Evolutionary conservation across 2,329 filamentous ascomycete genomes (phyloP), one percentile per base, ranked within the genome.

Genomic region (Fusarium lyarnte): DNA sequence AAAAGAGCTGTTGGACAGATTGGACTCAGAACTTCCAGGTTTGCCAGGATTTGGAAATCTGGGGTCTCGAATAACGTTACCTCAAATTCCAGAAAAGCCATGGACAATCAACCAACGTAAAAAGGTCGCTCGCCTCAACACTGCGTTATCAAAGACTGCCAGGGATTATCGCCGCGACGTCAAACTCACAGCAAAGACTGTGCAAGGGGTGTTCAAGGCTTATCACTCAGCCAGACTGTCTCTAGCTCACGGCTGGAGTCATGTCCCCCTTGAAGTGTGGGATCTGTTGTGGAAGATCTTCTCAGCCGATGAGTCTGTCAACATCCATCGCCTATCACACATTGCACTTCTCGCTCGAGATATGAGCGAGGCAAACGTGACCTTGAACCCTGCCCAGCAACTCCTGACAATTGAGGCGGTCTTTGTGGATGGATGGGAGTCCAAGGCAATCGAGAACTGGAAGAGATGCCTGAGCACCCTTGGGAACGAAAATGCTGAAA

Each of bases 321-420:
- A 89, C 78, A 79, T 86, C 47, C 84, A 89, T 70, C 87, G 90
- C 35, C 86, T 92, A 78, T 81, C 85, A 10, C 91, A 92, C 76
- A 81, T 93, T 35, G 88, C 88, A 65, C 82, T 85, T 36, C 84
- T 95, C 6, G 86, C 89, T 9, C 86, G 90, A 74, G 92, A 94
- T 77, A 91, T 94, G 85, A 84, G 85, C 61, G 85, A 87, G 9
- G 87, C 88, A 23, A 89, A 88, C 12, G 84, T 88, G 53, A 73
- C 83, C 2, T 81, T 94, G 58, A 85, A 81, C 17, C 84, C 86
- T 8, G 79, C 84, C 5, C 91, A 93, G 75, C 88, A 90, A 71
- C 82, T 94, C 23, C 82, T 91, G 33, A 90, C 90, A 36, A 89
- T 94, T 36, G 90, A 94, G 77, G 89, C 91, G 63, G 84, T 92